Conservation (phyloP, 2,329 filamentous ascomycete genomes). For the Penicillium occitanis region DNA sequence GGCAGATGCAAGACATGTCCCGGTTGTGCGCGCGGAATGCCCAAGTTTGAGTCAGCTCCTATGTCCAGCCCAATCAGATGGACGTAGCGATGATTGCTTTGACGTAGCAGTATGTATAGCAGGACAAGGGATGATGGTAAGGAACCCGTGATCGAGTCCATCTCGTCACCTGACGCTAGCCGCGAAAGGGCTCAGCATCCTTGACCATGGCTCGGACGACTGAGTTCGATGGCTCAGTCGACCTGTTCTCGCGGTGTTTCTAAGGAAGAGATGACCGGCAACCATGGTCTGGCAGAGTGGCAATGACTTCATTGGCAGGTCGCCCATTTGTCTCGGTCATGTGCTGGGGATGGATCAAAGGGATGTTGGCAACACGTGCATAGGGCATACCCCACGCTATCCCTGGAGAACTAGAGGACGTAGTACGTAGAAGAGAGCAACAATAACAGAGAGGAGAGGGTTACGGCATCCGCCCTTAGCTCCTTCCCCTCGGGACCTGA, state of each 20-base stretch:
- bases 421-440: not conserved
- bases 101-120: not conserved
- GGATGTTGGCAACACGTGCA: not conserved
- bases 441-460: not conserved
- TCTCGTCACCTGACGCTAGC: slow-evolving; percentile 13
- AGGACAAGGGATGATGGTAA: not conserved
- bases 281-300: not conserved
- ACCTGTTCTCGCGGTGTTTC: not conserved
- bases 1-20: not conserved
- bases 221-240: not conserved
- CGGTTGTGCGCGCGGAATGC: not conserved
- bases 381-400: not conserved
- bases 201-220: slow-evolving; percentile 8
- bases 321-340: not conserved
- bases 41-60: not conserved
- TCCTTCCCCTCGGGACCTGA: slow-evolving; percentile 15
- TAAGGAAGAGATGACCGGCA: not conserved
- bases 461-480: slow-evolving; percentile 8
- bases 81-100: slow-evolving; percentile 4
- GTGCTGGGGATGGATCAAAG: not conserved
- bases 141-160: slow-evolving; percentile 9
- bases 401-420: not conserved
- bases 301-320: not conserved
- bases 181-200: not conserved
- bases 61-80: slow-evolving; percentile 8